These are phyloP conservation scores for Phytophthora lateralis DNA, from an alignment of 352 stramenopile species.

Conservation along the genomic window DNA sequence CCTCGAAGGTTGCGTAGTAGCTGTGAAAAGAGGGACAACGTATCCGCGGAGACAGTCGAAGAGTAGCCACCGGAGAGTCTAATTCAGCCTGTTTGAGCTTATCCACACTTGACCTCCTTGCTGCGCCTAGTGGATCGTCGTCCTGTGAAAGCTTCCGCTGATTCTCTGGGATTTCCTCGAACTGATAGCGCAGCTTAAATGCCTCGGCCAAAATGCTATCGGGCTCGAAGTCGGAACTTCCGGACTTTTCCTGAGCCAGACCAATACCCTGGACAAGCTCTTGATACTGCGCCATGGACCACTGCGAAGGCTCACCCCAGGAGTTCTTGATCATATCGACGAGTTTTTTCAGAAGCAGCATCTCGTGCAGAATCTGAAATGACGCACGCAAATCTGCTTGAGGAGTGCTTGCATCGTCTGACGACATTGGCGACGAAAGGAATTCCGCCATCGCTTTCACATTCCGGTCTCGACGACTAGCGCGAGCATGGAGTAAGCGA, in stretches of 20 bases:
- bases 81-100: slow-evolving; percentile 12
- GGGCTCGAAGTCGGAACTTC: slow-evolving; percentile 34
- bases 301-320: slow-evolving; percentile 55
- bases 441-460: slow-evolving; percentile 32
- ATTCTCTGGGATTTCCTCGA: slow-evolving; percentile 72
- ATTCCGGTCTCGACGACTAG: slow-evolving; percentile 28
- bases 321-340: slow-evolving; percentile 43
- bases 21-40: slow-evolving; percentile 73
- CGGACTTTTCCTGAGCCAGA: slow-evolving; percentile 55
- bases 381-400: slow-evolving; percentile 57
- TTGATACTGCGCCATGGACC: slow-evolving; percentile 64
- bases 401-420: slow-evolving; percentile 19
- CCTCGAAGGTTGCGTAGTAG: slow-evolving; percentile 78
- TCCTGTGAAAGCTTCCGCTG: slow-evolving; percentile 48
- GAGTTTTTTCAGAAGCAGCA: slow-evolving; percentile 66
- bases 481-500: slow-evolving; percentile 21
- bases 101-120: slow-evolving; percentile 1
- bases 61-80: slow-evolving; percentile 11
- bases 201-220: slow-evolving; percentile 52
- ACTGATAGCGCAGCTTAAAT: slow-evolving; percentile 66
- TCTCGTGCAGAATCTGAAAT: slow-evolving; percentile 76
- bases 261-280: slow-evolving; percentile 61
- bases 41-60: slow-evolving; percentile 37
- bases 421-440: slow-evolving; percentile 25
- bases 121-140: slow-evolving; percentile 18